Evolutionary conservation across 345 rosid species (phyloP).

Genomic region (Acer yangbiense): DNA sequence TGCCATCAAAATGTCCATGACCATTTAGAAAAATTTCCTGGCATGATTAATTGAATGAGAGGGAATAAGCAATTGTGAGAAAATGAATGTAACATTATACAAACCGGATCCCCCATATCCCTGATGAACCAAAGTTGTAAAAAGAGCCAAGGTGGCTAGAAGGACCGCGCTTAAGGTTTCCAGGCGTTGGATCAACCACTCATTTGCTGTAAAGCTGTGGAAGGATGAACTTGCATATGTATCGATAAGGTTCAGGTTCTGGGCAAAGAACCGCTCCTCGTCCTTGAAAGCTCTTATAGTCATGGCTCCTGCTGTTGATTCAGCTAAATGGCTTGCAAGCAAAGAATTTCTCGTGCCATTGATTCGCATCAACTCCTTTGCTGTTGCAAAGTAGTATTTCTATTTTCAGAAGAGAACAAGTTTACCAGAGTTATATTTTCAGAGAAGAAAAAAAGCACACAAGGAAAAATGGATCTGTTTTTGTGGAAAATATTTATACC

Average conservation of each 20-base stretch:
- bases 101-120: not conserved
- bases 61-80: not conserved
- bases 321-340: conserved; percentile 30
- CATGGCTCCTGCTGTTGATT: conserved; percentile 32
- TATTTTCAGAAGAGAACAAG: not conserved
- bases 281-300: conserved; percentile 35
- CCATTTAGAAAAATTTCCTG: not conserved
- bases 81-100: not conserved
- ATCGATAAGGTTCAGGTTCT: conserved; percentile 29
- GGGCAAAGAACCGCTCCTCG: conserved; percentile 29
- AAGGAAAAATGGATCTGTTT: too few species aligned
- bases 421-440: not conserved
- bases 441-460: not conserved
- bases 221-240: conserved; percentile 27
- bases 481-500: not conserved
- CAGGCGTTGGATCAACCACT: conserved; percentile 31
- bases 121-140: not conserved
- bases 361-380: conserved; percentile 39
- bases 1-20: not conserved
- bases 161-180: conserved; percentile 22
- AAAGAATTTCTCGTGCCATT: conserved; percentile 33
- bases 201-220: conserved; percentile 24
- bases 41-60: too few species aligned
- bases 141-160: conserved; percentile 27
- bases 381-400: conserved; percentile 29